These are phyloP conservation scores for Sporothrix curviconia DNA, from an alignment of 2,329 filamentous ascomycete genomes.

Conservation along the genomic window DNA sequence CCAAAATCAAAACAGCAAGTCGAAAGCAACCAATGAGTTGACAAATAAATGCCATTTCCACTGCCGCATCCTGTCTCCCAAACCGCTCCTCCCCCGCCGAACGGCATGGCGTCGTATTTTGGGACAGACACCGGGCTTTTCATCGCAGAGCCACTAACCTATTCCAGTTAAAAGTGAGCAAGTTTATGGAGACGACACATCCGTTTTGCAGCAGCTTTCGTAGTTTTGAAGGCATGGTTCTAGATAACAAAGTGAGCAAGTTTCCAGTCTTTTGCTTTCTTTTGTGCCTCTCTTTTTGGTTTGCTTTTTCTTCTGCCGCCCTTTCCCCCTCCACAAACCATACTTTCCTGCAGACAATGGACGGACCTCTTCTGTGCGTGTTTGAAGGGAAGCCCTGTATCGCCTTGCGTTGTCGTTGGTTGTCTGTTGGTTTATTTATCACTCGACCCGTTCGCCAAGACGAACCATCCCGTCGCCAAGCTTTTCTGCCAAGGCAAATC, in stretches of 20 bases:
- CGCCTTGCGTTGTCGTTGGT: no score
- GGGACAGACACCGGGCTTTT: no score
- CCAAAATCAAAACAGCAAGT: no score
- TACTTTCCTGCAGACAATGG: no score
- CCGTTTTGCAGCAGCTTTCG: background rate
- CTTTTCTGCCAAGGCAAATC: background rate
- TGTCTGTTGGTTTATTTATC: background rate
- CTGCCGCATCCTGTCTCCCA: background rate
- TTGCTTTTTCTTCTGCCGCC: background rate
- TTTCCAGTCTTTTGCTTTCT: background rate
- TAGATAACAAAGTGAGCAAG: background rate
- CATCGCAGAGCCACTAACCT: background rate
- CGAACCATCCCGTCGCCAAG: background rate
- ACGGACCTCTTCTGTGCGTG: no score
- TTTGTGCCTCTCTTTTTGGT: background rate
- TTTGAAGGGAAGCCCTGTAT: no score
- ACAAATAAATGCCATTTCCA: background rate
- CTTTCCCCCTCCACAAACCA: no score
- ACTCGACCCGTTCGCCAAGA: background rate
- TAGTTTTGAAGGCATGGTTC: background rate
- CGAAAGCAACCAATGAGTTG: background rate
- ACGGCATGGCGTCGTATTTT: background rate
- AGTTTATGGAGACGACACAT: background rate
- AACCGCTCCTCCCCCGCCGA: background rate
- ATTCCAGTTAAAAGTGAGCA: background rate